Percentiles rank a stretch among this genome's conserved stretches.
These are phyloP conservation scores for Bipolaris cookei DNA, from an alignment of 2,329 filamentous ascomycete genomes.

Conservation along the genomic window DNA sequence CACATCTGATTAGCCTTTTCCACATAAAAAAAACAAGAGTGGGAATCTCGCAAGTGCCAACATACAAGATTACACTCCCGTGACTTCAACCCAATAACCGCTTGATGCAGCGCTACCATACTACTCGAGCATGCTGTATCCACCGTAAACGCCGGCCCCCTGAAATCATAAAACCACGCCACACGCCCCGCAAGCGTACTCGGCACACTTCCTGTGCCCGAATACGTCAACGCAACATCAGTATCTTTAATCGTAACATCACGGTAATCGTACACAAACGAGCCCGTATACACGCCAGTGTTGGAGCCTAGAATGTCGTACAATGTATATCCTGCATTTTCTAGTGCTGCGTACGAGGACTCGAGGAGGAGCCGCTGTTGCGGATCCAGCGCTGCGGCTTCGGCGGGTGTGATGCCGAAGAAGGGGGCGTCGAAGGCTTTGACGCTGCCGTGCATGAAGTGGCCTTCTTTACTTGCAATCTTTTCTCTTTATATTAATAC, in stretches of 20 bases:
- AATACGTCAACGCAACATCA: slow-evolving; percentile 11
- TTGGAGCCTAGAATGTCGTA: slow-evolving; percentile 15
- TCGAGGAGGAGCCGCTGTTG: slow-evolving; percentile 34
- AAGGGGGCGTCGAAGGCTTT: slow-evolving; percentile 29
- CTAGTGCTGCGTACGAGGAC: slow-evolving; percentile 32
- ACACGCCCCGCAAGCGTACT: slow-evolving; percentile 21
- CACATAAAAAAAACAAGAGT: not conserved
- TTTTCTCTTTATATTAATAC: too few species aligned
- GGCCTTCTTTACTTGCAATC: not conserved
- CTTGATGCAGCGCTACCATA: slow-evolving; percentile 28
- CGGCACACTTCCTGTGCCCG: slow-evolving; percentile 3
- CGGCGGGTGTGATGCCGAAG: slow-evolving; percentile 22
- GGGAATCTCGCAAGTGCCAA: not conserved
- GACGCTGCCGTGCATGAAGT: slow-evolving; percentile 25
- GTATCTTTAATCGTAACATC: slow-evolving; percentile 5
- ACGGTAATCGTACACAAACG: slow-evolving; percentile 15
- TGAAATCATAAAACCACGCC: slow-evolving; percentile 31
- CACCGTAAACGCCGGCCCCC: slow-evolving; percentile 29
- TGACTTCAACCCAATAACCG: slow-evolving; percentile 15
- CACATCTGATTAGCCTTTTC: slow-evolving; percentile 1
- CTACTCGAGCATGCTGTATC: slow-evolving; percentile 38
- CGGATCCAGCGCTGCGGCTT: slow-evolving; percentile 33
- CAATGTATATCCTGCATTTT: slow-evolving; percentile 29
- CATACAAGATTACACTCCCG: slow-evolving; percentile 13
- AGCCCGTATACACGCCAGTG: slow-evolving; percentile 22